phyloP scores from a whole-genome alignment of 1,284 basidiomycete genomes.

The Pisolithus thermaeus region DNA sequence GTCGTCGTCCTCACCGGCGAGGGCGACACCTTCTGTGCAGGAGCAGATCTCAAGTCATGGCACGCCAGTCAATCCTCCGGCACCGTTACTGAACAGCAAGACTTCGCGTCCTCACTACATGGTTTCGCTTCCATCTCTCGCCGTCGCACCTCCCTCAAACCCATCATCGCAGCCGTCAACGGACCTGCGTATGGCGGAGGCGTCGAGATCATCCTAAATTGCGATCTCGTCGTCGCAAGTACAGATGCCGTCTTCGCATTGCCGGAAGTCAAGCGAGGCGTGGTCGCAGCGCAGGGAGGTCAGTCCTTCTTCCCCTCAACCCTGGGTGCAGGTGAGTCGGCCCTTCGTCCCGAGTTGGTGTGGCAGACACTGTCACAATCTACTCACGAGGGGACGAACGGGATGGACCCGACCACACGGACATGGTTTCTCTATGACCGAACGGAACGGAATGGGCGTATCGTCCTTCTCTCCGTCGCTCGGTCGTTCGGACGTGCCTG shows the following conservation, averaged over 20 bases:
- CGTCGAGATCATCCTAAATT: constrained; percentile 74
- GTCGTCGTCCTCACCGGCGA: constrained; percentile 73
- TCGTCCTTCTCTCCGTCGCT: too few relatives aligned
- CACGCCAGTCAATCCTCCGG: constrained; percentile 11
- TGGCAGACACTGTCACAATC: not conserved
- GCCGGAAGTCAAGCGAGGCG: constrained; percentile 80
- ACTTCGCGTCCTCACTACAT: constrained; percentile 37
- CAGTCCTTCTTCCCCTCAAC: not conserved
- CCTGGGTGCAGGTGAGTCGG: not conserved
- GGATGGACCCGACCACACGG: not conserved
- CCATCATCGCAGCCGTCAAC: constrained; percentile 79
- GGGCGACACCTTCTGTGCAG: constrained; percentile 76
- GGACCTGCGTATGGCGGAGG: constrained; percentile 81
- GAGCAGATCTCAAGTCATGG: constrained; percentile 66
- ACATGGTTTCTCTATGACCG: not conserved
- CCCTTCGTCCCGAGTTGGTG: not conserved
- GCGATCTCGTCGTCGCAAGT: constrained; percentile 76
- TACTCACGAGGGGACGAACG: not conserved
- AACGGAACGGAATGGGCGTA: too few relatives aligned
- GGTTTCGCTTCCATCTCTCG: constrained; percentile 79
- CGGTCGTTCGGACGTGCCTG: too few relatives aligned
- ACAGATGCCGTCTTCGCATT: constrained; percentile 69
- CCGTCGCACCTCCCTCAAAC: constrained; percentile 59
- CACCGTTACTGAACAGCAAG: constrained; percentile 36
- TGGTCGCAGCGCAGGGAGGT: constrained; percentile 73